Conservation (phyloP, 2,329 filamentous ascomycete genomes). For the Neofusicoccum kwambonambiense region DNA sequence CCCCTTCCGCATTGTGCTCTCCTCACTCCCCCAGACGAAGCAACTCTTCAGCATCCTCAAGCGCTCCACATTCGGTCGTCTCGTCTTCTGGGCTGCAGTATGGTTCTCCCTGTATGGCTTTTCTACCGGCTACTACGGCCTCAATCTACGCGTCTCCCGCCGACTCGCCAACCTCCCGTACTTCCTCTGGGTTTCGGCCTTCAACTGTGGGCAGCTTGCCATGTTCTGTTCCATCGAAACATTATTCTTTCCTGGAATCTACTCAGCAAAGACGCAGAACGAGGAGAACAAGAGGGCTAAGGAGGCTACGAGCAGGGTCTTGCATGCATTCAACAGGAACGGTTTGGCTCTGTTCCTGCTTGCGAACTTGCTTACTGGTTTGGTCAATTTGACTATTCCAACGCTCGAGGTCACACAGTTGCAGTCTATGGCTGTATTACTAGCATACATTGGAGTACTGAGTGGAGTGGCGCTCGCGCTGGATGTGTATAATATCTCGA, state of each 20-base stretch:
- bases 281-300: conserved; percentile 64
- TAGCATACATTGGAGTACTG: conserved; percentile 68
- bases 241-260: conserved; percentile 70
- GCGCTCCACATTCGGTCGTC: conserved; percentile 59
- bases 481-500: conserved; percentile 65
- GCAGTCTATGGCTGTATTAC: conserved; percentile 70
- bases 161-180: conserved; percentile 92
- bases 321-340: conserved; percentile 84
- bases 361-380: conserved; percentile 84
- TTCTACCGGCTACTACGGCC: conserved; percentile 68
- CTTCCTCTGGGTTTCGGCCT: conserved; percentile 86
- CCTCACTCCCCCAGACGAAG: conserved; percentile 20
- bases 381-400: conserved; percentile 82
- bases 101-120: conserved; percentile 72
- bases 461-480: conserved; percentile 67
- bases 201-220: conserved; percentile 81
- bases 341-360: conserved; percentile 81
- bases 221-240: conserved; percentile 77
- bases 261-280: conserved; percentile 54
- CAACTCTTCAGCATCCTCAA: conserved; percentile 48
- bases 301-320: conserved; percentile 74
- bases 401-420: conserved; percentile 70
- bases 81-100: conserved; percentile 62
- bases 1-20: background rate
- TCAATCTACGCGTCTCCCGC: conserved; percentile 76